Evolutionary conservation across 768 basidiomycete species (phyloP), one percentile per base, ranked within the genome.

Genomic region (Cyclocybe cylindracea): DNA sequence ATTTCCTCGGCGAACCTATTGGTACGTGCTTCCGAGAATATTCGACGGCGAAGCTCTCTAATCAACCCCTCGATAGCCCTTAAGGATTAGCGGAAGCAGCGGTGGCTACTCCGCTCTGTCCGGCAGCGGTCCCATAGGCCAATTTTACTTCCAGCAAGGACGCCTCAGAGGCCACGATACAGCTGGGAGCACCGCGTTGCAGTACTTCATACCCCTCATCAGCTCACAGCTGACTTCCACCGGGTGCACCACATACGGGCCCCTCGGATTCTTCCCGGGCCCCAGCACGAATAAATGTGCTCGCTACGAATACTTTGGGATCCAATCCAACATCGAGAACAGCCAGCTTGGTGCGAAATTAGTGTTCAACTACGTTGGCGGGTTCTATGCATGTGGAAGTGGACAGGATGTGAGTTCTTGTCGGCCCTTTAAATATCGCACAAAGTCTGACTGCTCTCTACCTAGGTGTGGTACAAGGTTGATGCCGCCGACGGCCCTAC

Each of bases 341-440:
- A 46, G 54, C 3, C 66, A 66, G 46, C 58, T 69, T 6, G 67
- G 67, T 7, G 61, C 64, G 3, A 51, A 61, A 43, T 42, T 69
- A 39, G 54, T 61, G 3, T 58, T 62, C 37, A 66, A 64, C 39
- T 62, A 45, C n/a, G 58, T 58, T 10, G 66, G 66, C 34, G 61
- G 58, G 9, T 69, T 69, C 42, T 69, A 64, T 50, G 61, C 63
- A 11, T 69, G 67, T 50, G 62, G 62, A n/a, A 51, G 41, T 36
- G 48, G 41, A 2, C 46, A 60, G 39, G 61, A 62, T 33, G 67
- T 62, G 43, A 61, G 67, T 59, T 11, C 14, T 38, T 35, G 18
- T 19, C 18, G 46, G 39, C 36, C 40, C 11, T 35, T 35, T 35
- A 42, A 18, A 40, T 31, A n/a, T 40, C 41, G n/a, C 10, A 5